These are phyloP conservation scores for Leptographium radiaticola DNA, from an alignment of 2,329 filamentous ascomycete genomes.

Conservation along the genomic window DNA sequence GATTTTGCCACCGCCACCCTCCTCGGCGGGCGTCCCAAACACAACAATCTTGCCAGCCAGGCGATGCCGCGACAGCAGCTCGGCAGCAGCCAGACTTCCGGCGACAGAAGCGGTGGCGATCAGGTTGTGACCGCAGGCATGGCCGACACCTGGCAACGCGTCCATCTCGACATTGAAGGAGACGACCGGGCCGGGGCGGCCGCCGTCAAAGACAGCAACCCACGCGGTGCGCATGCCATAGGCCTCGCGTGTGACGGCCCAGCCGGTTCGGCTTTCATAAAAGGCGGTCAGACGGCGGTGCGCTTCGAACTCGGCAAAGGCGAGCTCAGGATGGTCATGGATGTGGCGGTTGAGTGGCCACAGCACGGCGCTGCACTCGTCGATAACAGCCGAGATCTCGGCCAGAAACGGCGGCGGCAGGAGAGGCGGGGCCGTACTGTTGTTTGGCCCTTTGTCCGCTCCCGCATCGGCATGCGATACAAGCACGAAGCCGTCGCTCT, in stretches of 20 bases:
- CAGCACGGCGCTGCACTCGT: slow-evolving; percentile 24
- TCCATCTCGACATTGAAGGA: slow-evolving; percentile 37
- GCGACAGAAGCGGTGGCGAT: slow-evolving; percentile 36
- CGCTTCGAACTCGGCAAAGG: slow-evolving; percentile 32
- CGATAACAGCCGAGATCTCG: slow-evolving; percentile 25
- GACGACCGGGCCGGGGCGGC: slow-evolving; percentile 30
- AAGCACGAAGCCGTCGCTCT: slow-evolving; percentile 2
- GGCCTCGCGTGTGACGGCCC: slow-evolving; percentile 37
- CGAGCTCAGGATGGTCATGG: slow-evolving; percentile 37
- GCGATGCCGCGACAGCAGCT: slow-evolving; percentile 25
- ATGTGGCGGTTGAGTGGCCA: slow-evolving; percentile 35
- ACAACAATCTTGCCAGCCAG: slow-evolving; percentile 31
- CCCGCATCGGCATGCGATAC: slow-evolving; percentile 2
- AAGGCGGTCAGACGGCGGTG: slow-evolving; percentile 37
- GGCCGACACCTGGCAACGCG: slow-evolving; percentile 35
- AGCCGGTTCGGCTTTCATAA: slow-evolving; percentile 24
- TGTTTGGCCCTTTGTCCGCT: no score
- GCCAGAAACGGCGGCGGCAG: slow-evolving; percentile 12
- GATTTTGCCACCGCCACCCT: slow-evolving; percentile 38
- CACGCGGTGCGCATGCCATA: slow-evolving; percentile 40
- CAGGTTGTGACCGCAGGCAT: slow-evolving; percentile 42
- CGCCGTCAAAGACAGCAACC: slow-evolving; percentile 33
- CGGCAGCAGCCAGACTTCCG: slow-evolving; percentile 31
- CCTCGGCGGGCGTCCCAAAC: slow-evolving; percentile 40
- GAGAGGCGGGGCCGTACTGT: not conserved